These are phyloP conservation scores for Ophiocordyceps unilateralis DNA, from an alignment of 2,329 filamentous ascomycete genomes.

Conservation along the genomic window DNA sequence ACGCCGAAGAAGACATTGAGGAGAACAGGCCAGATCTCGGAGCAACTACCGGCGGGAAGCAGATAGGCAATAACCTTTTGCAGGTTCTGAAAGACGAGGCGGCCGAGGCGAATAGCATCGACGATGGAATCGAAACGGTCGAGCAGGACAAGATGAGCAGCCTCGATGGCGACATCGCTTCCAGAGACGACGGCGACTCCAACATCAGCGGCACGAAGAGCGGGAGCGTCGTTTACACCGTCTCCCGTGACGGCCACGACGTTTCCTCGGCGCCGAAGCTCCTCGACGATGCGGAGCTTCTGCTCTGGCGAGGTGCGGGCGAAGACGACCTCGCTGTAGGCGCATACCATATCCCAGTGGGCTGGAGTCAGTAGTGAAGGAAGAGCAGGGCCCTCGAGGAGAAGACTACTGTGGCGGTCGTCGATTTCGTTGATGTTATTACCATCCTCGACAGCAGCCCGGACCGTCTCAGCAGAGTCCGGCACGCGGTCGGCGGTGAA, in stretches of 20 bases:
- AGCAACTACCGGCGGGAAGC: conserved; percentile 34
- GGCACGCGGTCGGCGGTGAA: conserved; percentile 31
- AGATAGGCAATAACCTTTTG: conserved; percentile 26
- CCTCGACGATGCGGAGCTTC: conserved; percentile 56
- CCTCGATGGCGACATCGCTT: conserved; percentile 46
- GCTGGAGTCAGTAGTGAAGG: not conserved
- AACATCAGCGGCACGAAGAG: conserved; percentile 47
- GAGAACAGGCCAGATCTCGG: conserved; percentile 39
- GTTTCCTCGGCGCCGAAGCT: conserved; percentile 40
- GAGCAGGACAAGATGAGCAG: conserved; percentile 48
- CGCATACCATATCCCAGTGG: conserved; percentile 27
- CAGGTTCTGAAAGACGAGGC: conserved; percentile 23
- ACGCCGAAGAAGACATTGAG: conserved; percentile 39
- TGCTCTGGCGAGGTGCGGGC: conserved; percentile 53
- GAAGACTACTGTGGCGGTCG: conserved; percentile 6
- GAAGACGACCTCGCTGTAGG: conserved; percentile 44
- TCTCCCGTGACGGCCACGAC: conserved; percentile 60
- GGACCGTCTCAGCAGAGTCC: conserved; percentile 13
- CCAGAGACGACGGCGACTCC: conserved; percentile 52
- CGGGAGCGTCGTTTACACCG: conserved; percentile 50
- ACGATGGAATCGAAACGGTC: conserved; percentile 58
- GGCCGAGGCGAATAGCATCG: conserved; percentile 36
- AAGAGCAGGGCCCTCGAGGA: conserved; percentile 29
- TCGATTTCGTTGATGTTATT: not conserved
- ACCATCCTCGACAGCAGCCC: not conserved